Evolutionary conservation across 306 rosid genomes (phyloP), one percentile per base, ranked within the genome.

Genomic region (Canavalia gladiata): DNA sequence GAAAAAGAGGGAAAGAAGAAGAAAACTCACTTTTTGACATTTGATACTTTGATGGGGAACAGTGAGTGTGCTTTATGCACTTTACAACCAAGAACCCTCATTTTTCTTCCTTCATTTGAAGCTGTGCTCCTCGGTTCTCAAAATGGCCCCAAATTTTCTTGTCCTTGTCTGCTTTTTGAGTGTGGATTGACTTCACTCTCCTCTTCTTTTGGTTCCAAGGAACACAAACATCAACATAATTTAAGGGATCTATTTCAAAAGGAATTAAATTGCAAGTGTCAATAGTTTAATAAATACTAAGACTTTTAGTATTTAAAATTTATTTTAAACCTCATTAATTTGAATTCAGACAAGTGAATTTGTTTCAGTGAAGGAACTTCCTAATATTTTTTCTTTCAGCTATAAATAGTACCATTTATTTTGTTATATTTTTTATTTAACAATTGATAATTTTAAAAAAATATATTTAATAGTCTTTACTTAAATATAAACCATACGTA

Each of bases 1-100:
- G 29, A 4, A 4, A 4, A 39, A 68, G 10, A 29, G 37, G 28
- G 29, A 52, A 30, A 68, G 41, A 46, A 47, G 43, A 46, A 30
- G 13, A n/a, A n/a, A 72, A 72, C 13, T 18, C 33, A 52, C 50
- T 72, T 72, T 72, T 52, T 72, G 77, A 72, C 76, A 72, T 72
- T 72, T 72, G 60, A 33, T 12, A 2, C 46, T 31, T 6, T 47
- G 60, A 71, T 4, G n/a, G 63, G 49, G 9, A 43, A 18, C 63
- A 71, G 35, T n/a, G 63, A 0, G 10, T 0, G 18, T 33, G 0
- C 39, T 68, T 45, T 68, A 8, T 0, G 34, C 50, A 35, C 77
- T 72, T 72, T 72, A 72, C 77, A 72, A 35, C 62, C 4, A 71
- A 13, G 43, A 1, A 35, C 1, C 2, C 0, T 28, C 37, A 43